Percentiles rank a stretch among this genome's conserved stretches.
phyloP scores from a whole-genome alignment of 2,329 filamentous ascomycete species.

The Cordyceps militaris region DNA sequence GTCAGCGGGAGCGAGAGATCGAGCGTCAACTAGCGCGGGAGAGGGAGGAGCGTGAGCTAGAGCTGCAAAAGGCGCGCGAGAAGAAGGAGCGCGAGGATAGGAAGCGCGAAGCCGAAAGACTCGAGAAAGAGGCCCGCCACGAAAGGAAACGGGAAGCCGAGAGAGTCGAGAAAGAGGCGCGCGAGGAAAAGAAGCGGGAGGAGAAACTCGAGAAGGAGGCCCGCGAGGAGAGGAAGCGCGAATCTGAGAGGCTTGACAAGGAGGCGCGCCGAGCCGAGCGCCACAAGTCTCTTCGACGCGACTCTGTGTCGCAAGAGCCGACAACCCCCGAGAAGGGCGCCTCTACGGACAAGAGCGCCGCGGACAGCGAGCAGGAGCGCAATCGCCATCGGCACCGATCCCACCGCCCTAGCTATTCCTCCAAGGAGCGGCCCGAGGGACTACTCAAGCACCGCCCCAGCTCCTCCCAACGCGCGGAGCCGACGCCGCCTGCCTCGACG shows the following conservation, averaged over 20 bases:
- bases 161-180: conserved; percentile 13
- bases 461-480: background rate
- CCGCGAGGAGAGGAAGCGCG: background rate
- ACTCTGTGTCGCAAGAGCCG: background rate
- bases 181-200: background rate
- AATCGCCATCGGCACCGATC: conserved; percentile 29
- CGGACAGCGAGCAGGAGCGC: background rate
- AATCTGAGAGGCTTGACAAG: conserved; percentile 14
- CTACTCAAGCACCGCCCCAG: background rate
- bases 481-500: background rate
- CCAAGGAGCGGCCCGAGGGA: conserved; percentile 23
- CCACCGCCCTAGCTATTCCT: conserved; percentile 35
- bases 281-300: background rate
- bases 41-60: conserved; percentile 13
- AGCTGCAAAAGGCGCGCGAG: conserved; percentile 10
- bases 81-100: conserved; percentile 15
- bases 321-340: background rate
- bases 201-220: conserved; percentile 7
- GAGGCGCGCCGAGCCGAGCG: background rate
- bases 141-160: background rate
- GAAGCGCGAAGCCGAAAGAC: no score
- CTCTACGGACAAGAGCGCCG: background rate
- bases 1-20: conserved; percentile 12
- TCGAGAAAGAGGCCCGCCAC: conserved; percentile 13
- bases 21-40: conserved; percentile 14